Percentiles rank a stretch among this genome's conserved stretches.
These are phyloP conservation scores for Trapa incisa DNA, from an alignment of 345 rosid species.

Conservation along the genomic window DNA sequence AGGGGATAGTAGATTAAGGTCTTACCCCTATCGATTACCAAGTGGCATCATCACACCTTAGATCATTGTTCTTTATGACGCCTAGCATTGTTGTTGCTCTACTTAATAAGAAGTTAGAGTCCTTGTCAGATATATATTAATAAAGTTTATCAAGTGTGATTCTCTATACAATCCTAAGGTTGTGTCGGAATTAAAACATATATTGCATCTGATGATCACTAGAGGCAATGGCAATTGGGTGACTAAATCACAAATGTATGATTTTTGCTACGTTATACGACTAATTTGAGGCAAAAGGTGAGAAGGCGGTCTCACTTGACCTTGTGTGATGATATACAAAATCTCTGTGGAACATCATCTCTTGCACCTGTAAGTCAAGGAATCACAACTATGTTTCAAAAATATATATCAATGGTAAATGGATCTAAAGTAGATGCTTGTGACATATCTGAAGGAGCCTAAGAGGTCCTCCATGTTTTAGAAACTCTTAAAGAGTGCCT, in stretches of 20 bases:
- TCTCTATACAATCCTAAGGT: slow-evolving; percentile 31
- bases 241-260: slow-evolving; percentile 35
- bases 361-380: slow-evolving; percentile 63
- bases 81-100: slow-evolving; percentile 36
- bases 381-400: slow-evolving; percentile 44
- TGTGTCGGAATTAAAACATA: slow-evolving; percentile 50
- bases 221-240: slow-evolving; percentile 34
- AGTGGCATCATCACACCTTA: slow-evolving; percentile 37
- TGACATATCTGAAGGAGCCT: slow-evolving; percentile 65
- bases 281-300: slow-evolving; percentile 57
- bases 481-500: slow-evolving; percentile 68
- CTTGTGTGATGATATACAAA: slow-evolving; percentile 43
- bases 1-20: too few relatives aligned
- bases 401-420: slow-evolving; percentile 52
- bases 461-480: slow-evolving; percentile 54
- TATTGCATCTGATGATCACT: slow-evolving; percentile 36
- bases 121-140: slow-evolving; percentile 24
- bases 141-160: slow-evolving; percentile 29
- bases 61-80: slow-evolving; percentile 43
- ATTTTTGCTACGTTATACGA: slow-evolving; percentile 27
- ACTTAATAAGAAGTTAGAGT: slow-evolving; percentile 41
- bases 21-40: slow-evolving; percentile 16
- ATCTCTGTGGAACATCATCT: slow-evolving; percentile 38
- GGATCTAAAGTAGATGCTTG: slow-evolving; percentile 36
- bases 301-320: slow-evolving; percentile 57